These are phyloP conservation scores for Ustilago shanxiensis DNA, from an alignment of 1,284 basidiomycete species.

Conservation along the genomic window DNA sequence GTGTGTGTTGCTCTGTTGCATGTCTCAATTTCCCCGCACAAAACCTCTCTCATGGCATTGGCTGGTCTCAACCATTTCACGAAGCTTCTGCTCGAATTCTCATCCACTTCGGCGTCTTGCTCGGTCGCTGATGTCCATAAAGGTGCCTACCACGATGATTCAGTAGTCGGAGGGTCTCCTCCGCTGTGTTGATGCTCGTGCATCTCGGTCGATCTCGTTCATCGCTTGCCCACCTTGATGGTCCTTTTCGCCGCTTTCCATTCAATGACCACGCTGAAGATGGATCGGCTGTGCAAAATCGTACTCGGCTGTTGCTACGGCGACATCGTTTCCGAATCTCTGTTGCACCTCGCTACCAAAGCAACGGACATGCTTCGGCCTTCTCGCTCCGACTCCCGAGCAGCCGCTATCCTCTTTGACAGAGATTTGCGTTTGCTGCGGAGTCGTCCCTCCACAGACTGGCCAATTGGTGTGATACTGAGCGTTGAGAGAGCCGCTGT, in stretches of 20 bases:
- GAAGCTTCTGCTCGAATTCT: background rate
- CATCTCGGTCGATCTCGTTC: conserved; percentile 1
- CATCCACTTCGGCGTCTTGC: no score
- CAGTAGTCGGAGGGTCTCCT: background rate
- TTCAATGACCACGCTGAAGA: background rate
- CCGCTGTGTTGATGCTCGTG: background rate
- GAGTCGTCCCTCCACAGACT: background rate
- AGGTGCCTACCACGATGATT: background rate
- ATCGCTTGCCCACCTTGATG: conserved; percentile 16
- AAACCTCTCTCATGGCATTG: no score
- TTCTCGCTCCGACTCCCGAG: background rate
- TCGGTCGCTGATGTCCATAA: background rate
- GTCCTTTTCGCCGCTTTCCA: background rate
- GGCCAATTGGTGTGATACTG: no score
- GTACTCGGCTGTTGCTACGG: conserved; percentile 10
- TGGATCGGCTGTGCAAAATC: conserved; percentile 2
- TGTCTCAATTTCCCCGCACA: no score
- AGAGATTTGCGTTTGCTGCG: background rate
- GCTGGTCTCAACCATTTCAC: no score
- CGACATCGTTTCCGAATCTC: background rate
- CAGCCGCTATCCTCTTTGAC: background rate
- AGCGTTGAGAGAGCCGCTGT: conserved; percentile 10
- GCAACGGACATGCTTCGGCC: conserved; percentile 4
- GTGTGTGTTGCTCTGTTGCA: no score
- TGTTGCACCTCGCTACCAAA: conserved; percentile 4